These are phyloP conservation scores for Backusella liffmaniae DNA, from an alignment of 192 early-diverging fungal species.

Conservation along the genomic window DNA sequence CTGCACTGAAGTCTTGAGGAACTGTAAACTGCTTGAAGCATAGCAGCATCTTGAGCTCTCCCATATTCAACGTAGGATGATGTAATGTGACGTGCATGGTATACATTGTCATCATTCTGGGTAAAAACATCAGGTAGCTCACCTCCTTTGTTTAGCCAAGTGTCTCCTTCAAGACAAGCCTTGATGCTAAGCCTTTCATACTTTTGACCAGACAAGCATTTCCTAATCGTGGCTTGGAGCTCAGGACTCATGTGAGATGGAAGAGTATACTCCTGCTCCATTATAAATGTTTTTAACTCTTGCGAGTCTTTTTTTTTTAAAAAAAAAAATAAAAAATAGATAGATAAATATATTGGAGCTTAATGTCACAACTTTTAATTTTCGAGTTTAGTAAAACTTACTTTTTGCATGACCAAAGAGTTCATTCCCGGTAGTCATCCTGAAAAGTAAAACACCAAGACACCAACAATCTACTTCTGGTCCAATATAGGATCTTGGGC, in stretches of 20 bases:
- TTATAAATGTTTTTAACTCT: conserved; percentile 47
- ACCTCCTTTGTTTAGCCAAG: conserved; percentile 39
- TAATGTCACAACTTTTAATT: background rate
- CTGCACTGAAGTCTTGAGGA: background rate
- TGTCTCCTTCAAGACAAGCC: conserved; percentile 34
- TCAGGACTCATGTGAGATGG: conserved; percentile 36
- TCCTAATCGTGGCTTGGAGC: conserved; percentile 39
- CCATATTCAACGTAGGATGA: background rate
- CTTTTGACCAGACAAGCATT: conserved; percentile 39
- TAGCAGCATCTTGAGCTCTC: background rate
- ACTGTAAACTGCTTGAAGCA: background rate
- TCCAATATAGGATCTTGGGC: conserved; percentile 83
- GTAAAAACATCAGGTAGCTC: conserved; percentile 17
- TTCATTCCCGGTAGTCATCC: conserved; percentile 59
- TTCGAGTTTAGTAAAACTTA: background rate
- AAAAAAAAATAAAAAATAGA: too few relatives aligned
- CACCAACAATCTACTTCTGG: conserved; percentile 97
- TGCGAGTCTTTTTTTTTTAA: conserved; percentile 21
- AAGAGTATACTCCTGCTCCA: conserved; percentile 36
- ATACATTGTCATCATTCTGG: background rate
- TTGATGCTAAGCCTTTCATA: conserved; percentile 33
- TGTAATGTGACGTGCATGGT: background rate
- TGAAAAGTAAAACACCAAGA: conserved; percentile 87
- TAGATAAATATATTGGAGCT: background rate
- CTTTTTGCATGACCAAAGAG: conserved; percentile 45